Evolutionary conservation across 129 eudicot genomes (phyloP).

Genomic region (Escallonia herrerae): DNA sequence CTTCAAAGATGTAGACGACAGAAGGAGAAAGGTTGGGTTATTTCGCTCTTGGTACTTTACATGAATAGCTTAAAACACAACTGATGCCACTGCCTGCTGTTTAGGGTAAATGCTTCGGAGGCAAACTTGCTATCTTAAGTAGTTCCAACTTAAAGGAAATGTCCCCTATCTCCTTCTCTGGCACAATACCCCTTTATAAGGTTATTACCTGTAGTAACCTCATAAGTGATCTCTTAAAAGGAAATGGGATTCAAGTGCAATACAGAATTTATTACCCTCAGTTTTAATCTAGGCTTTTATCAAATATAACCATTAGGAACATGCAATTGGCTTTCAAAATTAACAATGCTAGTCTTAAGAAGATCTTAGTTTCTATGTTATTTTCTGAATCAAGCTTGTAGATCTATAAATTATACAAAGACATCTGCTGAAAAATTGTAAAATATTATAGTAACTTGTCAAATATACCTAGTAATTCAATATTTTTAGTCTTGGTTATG

Average conservation of each 20-base stretch:
- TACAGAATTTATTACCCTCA: neutral
- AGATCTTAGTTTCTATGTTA: neutral
- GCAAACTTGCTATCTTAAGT: no score
- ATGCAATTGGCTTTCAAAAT: neutral
- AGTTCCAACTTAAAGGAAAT: neutral
- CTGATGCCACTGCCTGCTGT: no score
- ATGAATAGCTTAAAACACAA: neutral
- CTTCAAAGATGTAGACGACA: slow-evolving; percentile 42
- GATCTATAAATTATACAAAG: no score
- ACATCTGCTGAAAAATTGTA: neutral
- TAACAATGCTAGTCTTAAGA: neutral
- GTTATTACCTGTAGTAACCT: no score
- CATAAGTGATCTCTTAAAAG: neutral
- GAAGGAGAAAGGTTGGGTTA: slow-evolving; percentile 41
- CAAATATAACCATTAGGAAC: slow-evolving; percentile 37
- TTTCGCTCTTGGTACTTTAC: neutral
- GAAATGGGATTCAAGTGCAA: no score
- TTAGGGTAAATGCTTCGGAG: no score
- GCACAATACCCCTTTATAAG: no score
- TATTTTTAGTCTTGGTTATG: neutral
- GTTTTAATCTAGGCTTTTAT: slow-evolving; percentile 34
- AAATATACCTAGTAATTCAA: neutral
- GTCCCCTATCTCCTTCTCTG: neutral
- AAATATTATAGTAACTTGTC: neutral
- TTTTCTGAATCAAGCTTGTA: neutral